Percentiles rank a stretch among this genome's conserved stretches.
Conservation (phyloP, 2,329 filamentous ascomycete species). For the Xylaria digitata region DNA sequence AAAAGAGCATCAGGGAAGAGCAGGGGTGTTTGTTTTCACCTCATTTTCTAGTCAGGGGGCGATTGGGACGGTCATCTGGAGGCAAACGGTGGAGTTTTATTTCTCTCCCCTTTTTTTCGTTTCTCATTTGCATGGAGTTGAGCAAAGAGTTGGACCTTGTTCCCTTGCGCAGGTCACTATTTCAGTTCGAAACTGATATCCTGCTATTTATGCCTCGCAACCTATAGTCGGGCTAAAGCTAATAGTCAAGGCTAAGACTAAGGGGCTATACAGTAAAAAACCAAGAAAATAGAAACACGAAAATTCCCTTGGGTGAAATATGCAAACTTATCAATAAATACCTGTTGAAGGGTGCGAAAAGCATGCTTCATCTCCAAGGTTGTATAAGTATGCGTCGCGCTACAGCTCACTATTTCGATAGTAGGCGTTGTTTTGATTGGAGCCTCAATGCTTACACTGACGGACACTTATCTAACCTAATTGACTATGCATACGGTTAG, state of each 20-base stretch:
- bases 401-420: background rate
- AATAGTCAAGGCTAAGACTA: background rate
- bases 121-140: slow-evolving; percentile 41
- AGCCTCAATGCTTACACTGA: background rate
- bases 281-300: slow-evolving; percentile 27
- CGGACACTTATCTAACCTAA: background rate
- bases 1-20: slow-evolving; percentile 38
- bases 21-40: slow-evolving; percentile 30
- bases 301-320: slow-evolving; percentile 1
- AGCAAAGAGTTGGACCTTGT: slow-evolving; percentile 35
- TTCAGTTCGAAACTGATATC: slow-evolving; percentile 12
- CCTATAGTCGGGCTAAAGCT: slow-evolving; percentile 2
- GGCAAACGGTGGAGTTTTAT: slow-evolving; percentile 31
- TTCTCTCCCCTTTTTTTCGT: background rate
- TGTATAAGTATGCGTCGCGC: background rate
- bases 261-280: background rate
- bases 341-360: too few relatives aligned
- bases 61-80: slow-evolving; percentile 29
- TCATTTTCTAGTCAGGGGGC: slow-evolving; percentile 25
- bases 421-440: too few relatives aligned
- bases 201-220: background rate
- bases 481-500: too few relatives aligned
- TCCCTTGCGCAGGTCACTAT: slow-evolving; percentile 9
- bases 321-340: background rate
- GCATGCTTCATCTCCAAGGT: too few relatives aligned